A percentile compares a stretch with the other conserved stretches of the same genome.
Conservation (phyloP, 805 yeast genomes). For the Hanseniaspora pseudoguilliermondii region DNA sequence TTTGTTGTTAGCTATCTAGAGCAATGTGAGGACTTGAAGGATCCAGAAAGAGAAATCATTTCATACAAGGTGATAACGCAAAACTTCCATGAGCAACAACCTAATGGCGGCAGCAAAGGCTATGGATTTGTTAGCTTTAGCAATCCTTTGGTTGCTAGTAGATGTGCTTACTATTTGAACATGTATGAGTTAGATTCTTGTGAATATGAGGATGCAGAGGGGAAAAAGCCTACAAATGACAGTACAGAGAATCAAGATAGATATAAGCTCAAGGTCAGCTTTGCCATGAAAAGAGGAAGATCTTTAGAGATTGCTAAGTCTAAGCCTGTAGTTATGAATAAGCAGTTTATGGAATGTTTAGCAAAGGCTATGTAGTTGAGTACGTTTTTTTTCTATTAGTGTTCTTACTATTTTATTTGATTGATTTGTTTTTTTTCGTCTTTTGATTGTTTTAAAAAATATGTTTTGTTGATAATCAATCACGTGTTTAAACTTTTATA, state of each 20-base stretch:
- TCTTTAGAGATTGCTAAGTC: not conserved
- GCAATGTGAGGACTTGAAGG: not conserved
- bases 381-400: not conserved
- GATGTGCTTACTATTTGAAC: conserved; percentile 3
- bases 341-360: not conserved
- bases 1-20: not conserved
- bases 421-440: not conserved
- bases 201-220: not conserved
- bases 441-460: not conserved
- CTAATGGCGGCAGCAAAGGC: conserved; percentile 2
- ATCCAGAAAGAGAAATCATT: conserved; percentile 1
- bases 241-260: not conserved
- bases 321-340: not conserved
- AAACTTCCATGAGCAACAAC: not conserved
- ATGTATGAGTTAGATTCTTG: not conserved
- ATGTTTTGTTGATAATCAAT: not conserved
- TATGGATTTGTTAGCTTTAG: conserved; percentile 10
- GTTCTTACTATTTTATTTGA: not conserved
- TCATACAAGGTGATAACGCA: conserved; percentile 4
- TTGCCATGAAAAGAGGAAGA: conserved; percentile 11
- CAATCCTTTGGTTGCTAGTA: conserved; percentile 7
- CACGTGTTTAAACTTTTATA: too few species aligned
- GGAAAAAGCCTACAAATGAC: not conserved
- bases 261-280: not conserved
- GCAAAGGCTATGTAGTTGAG: not conserved